Evolutionary conservation across 495 filamentous ascomycete genomes (phyloP).

Genomic region (Hyaloscypha finlandica): DNA sequence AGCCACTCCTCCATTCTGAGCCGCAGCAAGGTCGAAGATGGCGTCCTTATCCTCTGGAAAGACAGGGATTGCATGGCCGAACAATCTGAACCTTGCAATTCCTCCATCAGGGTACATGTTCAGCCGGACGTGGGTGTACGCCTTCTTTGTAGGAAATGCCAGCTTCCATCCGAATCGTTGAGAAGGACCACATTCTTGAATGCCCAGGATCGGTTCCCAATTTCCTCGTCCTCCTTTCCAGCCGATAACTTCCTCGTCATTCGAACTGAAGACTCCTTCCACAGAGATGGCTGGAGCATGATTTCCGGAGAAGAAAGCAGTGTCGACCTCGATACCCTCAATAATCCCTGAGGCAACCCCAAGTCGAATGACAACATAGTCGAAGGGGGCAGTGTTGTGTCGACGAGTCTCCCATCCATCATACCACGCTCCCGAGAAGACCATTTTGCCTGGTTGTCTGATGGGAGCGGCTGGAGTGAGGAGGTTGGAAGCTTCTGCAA

Average conservation of each 20-base stretch:
- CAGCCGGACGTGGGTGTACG: slow-evolving; percentile 82
- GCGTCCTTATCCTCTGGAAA: slow-evolving; percentile 61
- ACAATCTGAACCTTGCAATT: slow-evolving; percentile 84
- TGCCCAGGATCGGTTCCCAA: slow-evolving; percentile 75
- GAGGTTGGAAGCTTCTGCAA: slow-evolving; percentile 80
- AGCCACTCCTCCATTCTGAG: slow-evolving; percentile 78
- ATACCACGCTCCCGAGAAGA: slow-evolving; percentile 88
- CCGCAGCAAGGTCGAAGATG: slow-evolving; percentile 80
- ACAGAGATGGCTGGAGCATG: slow-evolving; percentile 81
- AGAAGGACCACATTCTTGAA: slow-evolving; percentile 71
- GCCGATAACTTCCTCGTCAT: slow-evolving; percentile 59
- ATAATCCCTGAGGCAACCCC: slow-evolving; percentile 77
- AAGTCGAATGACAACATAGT: slow-evolving; percentile 82
- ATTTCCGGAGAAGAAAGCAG: slow-evolving; percentile 84
- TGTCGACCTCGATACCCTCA: slow-evolving; percentile 83
- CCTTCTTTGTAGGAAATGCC: slow-evolving; percentile 54
- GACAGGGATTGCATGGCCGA: slow-evolving; percentile 74
- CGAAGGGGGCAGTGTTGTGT: slow-evolving; percentile 77
- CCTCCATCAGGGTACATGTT: slow-evolving; percentile 94
- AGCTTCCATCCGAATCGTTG: slow-evolving; percentile 80
- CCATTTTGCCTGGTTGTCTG: slow-evolving; percentile 77
- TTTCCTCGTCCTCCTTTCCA: slow-evolving; percentile 55
- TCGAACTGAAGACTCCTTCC: slow-evolving; percentile 70
- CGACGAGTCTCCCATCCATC: slow-evolving; percentile 94
- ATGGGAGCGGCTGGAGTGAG: slow-evolving; percentile 74